Evolutionary conservation across 768 basidiomycete species (phyloP).

Genomic region (Pisolithus marmoratus): DNA sequence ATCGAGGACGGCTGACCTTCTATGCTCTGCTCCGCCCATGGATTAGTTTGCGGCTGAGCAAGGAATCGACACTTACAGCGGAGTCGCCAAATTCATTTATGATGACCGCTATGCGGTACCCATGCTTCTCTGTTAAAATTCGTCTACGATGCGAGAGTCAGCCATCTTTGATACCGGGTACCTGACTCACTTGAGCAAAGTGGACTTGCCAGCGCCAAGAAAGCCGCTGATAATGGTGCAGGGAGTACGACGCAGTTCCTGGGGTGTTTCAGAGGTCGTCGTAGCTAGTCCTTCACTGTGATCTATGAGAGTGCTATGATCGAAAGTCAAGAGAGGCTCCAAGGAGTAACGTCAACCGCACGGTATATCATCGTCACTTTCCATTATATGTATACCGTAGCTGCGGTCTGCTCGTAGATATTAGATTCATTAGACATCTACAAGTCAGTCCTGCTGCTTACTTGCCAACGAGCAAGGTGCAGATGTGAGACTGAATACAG

Average conservation of each 20-base stretch:
- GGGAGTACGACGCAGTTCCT: constrained; percentile 49
- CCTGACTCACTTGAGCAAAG: constrained; percentile 61
- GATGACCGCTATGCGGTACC: constrained; percentile 94
- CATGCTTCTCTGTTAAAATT: constrained; percentile 89
- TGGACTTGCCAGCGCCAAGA: constrained; percentile 92
- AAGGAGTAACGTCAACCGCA: constrained; percentile 26
- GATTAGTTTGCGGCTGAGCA: constrained; percentile 9
- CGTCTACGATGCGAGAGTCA: constrained; percentile 41
- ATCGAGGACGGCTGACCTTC: constrained; percentile 54
- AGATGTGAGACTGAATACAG: no score
- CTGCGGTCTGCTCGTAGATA: no score
- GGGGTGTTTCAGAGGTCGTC: neutral
- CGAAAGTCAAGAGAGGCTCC: neutral
- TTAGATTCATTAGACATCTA: no score
- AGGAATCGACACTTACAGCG: constrained; percentile 49
- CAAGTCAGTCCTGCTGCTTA: no score
- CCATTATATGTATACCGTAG: constrained; percentile 24
- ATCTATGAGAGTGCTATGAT: constrained; percentile 30
- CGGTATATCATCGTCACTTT: constrained; percentile 59
- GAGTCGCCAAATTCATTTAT: constrained; percentile 99
- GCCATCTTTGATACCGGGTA: neutral
- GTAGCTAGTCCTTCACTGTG: constrained; percentile 2
- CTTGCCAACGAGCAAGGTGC: no score
- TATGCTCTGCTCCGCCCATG: constrained; percentile 58
- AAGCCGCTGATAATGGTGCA: constrained; percentile 95